These are phyloP conservation scores for Oxytropis ochrocephala DNA, from an alignment of 306 rosid genomes.

Conservation along the genomic window DNA sequence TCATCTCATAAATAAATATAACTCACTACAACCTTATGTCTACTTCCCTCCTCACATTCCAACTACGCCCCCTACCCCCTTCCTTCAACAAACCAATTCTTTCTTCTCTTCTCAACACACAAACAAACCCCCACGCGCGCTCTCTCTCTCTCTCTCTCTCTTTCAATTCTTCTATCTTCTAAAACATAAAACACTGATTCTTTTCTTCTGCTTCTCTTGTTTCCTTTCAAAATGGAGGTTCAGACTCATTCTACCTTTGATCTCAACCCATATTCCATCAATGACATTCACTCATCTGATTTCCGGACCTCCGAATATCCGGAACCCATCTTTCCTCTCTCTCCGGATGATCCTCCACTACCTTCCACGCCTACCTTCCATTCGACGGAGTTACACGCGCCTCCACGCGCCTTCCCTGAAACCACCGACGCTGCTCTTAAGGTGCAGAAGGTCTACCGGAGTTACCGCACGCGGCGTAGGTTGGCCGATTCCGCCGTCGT, in stretches of 20 bases:
- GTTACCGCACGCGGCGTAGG: conserved; percentile 87
- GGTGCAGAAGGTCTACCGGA: conserved; percentile 72
- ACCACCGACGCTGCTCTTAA: conserved; percentile 46
- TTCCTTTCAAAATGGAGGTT: conserved; percentile 14
- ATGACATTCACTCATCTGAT: conserved; percentile 9
- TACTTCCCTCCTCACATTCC: background rate
- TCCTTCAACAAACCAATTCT: background rate
- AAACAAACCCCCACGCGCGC: background rate
- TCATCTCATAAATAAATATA: background rate
- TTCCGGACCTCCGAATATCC: conserved; percentile 16
- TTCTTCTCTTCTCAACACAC: too few relatives aligned
- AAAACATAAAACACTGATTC: background rate
- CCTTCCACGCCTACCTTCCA: background rate
- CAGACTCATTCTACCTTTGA: conserved; percentile 14
- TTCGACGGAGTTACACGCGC: background rate
- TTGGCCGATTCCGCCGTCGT: conserved; percentile 93
- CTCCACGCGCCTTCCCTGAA: background rate
- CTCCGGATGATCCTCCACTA: background rate
- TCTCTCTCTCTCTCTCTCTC: background rate
- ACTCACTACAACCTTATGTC: background rate
- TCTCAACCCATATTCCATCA: background rate
- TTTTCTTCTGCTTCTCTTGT: background rate
- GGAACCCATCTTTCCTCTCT: background rate
- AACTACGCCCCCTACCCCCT: too few relatives aligned
- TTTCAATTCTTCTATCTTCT: too few relatives aligned